Evolutionary conservation across 2,329 filamentous ascomycete species (phyloP).

Genomic region (Epichloe uncinata): DNA sequence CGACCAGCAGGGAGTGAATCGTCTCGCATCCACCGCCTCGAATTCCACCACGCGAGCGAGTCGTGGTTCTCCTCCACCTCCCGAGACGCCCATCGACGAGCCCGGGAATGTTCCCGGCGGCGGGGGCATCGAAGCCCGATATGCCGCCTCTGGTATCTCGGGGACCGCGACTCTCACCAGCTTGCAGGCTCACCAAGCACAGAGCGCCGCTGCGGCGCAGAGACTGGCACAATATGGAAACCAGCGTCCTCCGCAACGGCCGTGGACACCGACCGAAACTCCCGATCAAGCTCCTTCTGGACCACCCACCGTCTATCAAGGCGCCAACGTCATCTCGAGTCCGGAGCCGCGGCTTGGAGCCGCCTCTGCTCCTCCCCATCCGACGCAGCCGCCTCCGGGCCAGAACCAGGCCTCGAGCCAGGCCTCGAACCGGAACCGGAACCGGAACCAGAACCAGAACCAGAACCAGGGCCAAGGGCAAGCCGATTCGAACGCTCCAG

Average conservation of each 20-base stretch:
- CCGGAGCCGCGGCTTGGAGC: constrained; percentile 27
- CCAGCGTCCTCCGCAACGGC: constrained; percentile 34
- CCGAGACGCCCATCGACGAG: constrained; percentile 75
- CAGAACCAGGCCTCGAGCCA: neutral
- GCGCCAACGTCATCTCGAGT: constrained; percentile 53
- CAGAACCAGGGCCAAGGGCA: constrained; percentile 8
- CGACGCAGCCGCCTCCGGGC: constrained; percentile 7
- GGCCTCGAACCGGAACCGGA: no score
- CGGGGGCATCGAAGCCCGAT: constrained; percentile 79
- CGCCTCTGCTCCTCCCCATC: constrained; percentile 31
- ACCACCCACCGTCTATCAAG: constrained; percentile 84
- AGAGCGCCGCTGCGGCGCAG: constrained; percentile 72
- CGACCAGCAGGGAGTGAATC: constrained; percentile 41
- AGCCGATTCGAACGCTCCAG: constrained; percentile 18
- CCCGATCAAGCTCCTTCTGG: constrained; percentile 80
- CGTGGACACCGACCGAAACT: constrained; percentile 91
- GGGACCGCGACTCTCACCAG: constrained; percentile 71
- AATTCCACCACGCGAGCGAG: constrained; percentile 87
- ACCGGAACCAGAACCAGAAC: neutral
- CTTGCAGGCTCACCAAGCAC: constrained; percentile 43
- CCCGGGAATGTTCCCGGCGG: constrained; percentile 51
- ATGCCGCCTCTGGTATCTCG: constrained; percentile 82
- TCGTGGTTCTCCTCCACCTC: constrained; percentile 84
- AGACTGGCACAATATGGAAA: constrained; percentile 63
- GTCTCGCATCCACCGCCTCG: constrained; percentile 71